Conservation (phyloP, 2,329 filamentous ascomycete genomes). For the Pseudocercospora eumusae region DNA sequence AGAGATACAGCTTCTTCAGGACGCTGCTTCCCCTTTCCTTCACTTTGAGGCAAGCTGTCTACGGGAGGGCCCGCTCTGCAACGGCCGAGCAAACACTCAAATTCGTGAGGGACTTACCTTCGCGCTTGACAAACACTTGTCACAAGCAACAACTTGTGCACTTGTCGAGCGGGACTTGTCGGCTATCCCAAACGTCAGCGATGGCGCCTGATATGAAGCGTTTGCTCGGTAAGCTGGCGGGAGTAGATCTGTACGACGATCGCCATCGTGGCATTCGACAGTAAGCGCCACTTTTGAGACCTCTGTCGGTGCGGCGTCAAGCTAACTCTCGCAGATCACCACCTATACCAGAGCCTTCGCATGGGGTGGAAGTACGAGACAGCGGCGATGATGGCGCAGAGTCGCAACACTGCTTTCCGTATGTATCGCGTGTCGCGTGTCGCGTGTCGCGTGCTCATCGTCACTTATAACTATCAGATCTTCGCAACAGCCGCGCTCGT, state of each 20-base stretch:
- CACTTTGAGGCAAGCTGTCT: background rate
- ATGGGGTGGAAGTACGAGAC: background rate
- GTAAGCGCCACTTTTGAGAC: background rate
- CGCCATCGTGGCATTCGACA: background rate
- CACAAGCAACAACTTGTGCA: background rate
- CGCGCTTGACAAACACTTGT: background rate
- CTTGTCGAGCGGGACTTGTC: background rate
- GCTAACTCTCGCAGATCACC: background rate
- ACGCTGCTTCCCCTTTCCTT: background rate
- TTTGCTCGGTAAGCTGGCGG: background rate
- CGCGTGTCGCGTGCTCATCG: background rate
- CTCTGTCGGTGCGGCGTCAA: too few species aligned
- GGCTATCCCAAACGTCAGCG: background rate
- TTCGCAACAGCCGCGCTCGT: background rate
- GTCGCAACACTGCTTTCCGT: background rate
- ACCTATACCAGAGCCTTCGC: background rate
- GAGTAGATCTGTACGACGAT: background rate
- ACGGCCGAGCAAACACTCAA: background rate
- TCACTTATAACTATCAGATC: background rate
- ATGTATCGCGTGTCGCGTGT: too few species aligned
- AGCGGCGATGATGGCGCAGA: background rate
- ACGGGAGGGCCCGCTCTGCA: background rate
- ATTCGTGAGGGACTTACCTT: background rate
- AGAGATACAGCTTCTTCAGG: background rate
- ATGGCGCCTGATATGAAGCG: slow-evolving; percentile 6